Evolutionary conservation across 805 yeast genomes (phyloP).

Genomic region (Pichia ethanolica): DNA sequence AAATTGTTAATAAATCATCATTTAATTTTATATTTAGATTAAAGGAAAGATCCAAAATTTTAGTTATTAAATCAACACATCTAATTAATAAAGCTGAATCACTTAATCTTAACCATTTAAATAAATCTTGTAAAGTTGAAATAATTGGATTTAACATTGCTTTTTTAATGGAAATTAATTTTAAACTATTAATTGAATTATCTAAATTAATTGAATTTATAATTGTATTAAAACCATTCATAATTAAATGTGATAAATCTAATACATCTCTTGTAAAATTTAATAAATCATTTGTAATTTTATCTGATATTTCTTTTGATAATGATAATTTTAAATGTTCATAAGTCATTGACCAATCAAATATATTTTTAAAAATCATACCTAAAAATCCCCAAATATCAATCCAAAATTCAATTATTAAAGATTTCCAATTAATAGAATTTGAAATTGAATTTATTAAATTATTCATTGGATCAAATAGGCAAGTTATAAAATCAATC

Average conservation of each 20-base stretch:
- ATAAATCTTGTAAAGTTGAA: conserved; percentile 57
- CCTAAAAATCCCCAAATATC: conserved; percentile 65
- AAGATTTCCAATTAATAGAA: conserved; percentile 11
- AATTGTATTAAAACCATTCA: conserved; percentile 58
- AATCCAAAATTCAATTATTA: conserved; percentile 52
- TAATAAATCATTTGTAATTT: conserved; percentile 18
- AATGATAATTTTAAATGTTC: conserved; percentile 20
- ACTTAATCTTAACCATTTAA: conserved; percentile 77
- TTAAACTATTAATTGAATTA: conserved; percentile 12
- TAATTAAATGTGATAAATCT: conserved; percentile 62
- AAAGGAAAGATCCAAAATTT: conserved; percentile 57
- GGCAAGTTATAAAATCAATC: conserved; percentile 61
- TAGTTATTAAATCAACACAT: conserved; percentile 64
- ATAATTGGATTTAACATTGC: conserved; percentile 46
- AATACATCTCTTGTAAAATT: conserved; percentile 85
- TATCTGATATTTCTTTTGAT: conserved; percentile 17
- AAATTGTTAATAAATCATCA: conserved; percentile 44
- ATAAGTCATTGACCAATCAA: conserved; percentile 58
- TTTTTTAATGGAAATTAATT: conserved; percentile 13
- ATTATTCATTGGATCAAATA: conserved; percentile 64
- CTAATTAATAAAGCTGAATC: conserved; percentile 66
- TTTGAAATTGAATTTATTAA: conserved; percentile 24
- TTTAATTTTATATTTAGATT: conserved; percentile 46
- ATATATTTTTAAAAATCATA: conserved; percentile 58
- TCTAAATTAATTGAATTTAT: conserved; percentile 20